Evolutionary conservation across 2,329 filamentous ascomycete species (phyloP), one percentile per base, ranked within the genome.

Genomic region (Aspergillus flavus): DNA sequence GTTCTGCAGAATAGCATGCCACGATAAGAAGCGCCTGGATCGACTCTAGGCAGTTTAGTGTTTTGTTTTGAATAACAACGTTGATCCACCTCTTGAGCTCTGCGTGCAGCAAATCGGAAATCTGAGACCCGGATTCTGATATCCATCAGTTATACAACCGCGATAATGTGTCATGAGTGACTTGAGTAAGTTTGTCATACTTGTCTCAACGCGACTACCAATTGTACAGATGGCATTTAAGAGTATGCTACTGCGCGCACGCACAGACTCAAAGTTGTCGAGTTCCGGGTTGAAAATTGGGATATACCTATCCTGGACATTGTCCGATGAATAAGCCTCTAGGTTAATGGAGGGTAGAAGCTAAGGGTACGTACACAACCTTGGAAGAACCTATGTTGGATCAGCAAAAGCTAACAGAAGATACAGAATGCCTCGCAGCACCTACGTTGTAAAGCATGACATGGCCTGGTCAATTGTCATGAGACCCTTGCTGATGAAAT

Each of bases 151-250:
- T 41, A 41, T 41, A n/a, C 16, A 41, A 9, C 16, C 7, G 14
- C 2, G 5, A 12, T 32, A 21, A 2, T 10, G 16, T 6, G 12
- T 14, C n/a, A 21, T 45, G 21, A 3, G 43, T 12, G 6, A 28
- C 23, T 46, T 46, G n/a, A 23, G 5, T 5, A 6, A 19, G 6
- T 14, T 34, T 6, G n/a, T 28, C 63, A 30, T 66, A 75, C 73
- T 72, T 6, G 66, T 68, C 16, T 76, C 67, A 2, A 82, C 80
- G 14, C 83, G 81, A 66, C 82, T 84, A 2, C 84, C 85, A 28
- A 85, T 80, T 1, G 82, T 81, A 61, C 84, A 82, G 9, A 86
- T 83, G 1, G 80, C 78, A 65, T 84, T 82, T 55, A 86, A 81
- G 0, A 87, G 74, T 19, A 86, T 79, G 3, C 79, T 78, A 59